A percentile compares a stretch with the other conserved stretches of the same genome.
Conservation (phyloP, 2,329 filamentous ascomycete species). For the Fusarium sacchari region DNA sequence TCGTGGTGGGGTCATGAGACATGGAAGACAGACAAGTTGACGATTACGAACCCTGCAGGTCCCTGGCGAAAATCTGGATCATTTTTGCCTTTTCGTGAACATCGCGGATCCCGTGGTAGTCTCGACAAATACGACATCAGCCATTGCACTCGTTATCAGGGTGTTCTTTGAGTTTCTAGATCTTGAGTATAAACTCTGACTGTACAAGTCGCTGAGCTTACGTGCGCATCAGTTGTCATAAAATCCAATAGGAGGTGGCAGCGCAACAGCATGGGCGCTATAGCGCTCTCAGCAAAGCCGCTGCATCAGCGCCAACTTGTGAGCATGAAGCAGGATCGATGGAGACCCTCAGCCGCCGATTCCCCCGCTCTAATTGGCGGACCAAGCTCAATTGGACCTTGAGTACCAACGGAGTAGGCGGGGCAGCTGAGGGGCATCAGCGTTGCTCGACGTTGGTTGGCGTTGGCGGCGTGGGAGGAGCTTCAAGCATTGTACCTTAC, state of each 20-base stretch:
- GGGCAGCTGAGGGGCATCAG: conserved; percentile 45
- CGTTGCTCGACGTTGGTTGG: conserved; percentile 9
- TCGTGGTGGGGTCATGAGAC: conserved; percentile 16
- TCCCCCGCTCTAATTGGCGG: conserved; percentile 22
- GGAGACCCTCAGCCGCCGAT: conserved; percentile 13
- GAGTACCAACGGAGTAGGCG: conserved; percentile 25
- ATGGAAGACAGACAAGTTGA: conserved; percentile 5
- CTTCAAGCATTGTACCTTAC: conserved; percentile 34
- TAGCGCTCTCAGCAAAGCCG: conserved; percentile 17
- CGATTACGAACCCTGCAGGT: conserved; percentile 14
- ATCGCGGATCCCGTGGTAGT: not conserved
- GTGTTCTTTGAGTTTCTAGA: not conserved
- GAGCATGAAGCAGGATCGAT: conserved; percentile 27
- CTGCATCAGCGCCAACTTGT: conserved; percentile 30
- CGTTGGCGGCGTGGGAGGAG: conserved; percentile 35
- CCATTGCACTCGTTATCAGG: not conserved
- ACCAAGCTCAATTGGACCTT: conserved; percentile 28
- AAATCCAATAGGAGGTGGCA: conserved; percentile 40
- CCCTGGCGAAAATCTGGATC: conserved; percentile 8
- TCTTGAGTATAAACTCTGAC: not conserved
- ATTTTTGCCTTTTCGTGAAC: not conserved
- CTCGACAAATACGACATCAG: not conserved
- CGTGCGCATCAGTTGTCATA: conserved; percentile 9
- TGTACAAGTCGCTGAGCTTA: conserved; percentile 15
- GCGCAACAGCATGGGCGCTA: conserved; percentile 36